Base-by-base conservation (phyloP, 2,329 filamentous ascomycete genomes). In the Fonsecaea multimorphosa region DNA sequence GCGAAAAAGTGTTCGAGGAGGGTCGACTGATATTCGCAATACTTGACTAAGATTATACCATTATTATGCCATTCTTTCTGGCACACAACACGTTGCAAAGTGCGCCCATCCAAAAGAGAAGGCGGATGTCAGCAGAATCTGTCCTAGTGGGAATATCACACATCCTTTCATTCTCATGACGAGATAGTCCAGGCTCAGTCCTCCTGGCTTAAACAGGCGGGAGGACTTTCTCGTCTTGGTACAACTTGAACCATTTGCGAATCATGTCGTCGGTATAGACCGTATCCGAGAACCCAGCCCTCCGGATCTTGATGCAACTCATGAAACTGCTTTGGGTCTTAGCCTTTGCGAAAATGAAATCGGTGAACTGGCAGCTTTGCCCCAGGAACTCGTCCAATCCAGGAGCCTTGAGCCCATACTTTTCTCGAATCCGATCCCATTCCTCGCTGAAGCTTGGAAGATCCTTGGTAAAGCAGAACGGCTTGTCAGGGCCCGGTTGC, bases 21-120 rank as follows among this genome's bases (percentile, higher is more conserved):
- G 22, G 46, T n/a, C 46, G 58, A 27, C 24, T 31, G 19, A 16
- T 32, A 62, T 62, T 62, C 49, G 60, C 51, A 44, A 62, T 56
- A 57, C 49, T 31, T 51, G 49, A n/a, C 11, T 46, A 55, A 56
- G 32, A 62, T 56, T 62, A 56, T 44, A 56, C 51, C 51, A 62
- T 46, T 24, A 34, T 53, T n/a, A 54, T 54, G n/a, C 51, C 51
- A 54, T 54, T 54, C 22, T 54, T 61, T 54, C 38, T 29, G n/a
- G n/a, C n/a, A n/a, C 16, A 53, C 54, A 36, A 57, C 32, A 44
- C 32, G 19, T 19, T 14, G 32, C 32, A 14, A 57, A 40, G 29
- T 11, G 54, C 32, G 38, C 31, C 19, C 32, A 7, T 40, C 54
- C 27, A 29, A 54, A 7, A 32, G 51, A 31, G n/a, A n/a, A n/a